These are phyloP conservation scores for Solanum ahanhuiri DNA, from an alignment of 257 asterid genomes.

Conservation along the genomic window DNA sequence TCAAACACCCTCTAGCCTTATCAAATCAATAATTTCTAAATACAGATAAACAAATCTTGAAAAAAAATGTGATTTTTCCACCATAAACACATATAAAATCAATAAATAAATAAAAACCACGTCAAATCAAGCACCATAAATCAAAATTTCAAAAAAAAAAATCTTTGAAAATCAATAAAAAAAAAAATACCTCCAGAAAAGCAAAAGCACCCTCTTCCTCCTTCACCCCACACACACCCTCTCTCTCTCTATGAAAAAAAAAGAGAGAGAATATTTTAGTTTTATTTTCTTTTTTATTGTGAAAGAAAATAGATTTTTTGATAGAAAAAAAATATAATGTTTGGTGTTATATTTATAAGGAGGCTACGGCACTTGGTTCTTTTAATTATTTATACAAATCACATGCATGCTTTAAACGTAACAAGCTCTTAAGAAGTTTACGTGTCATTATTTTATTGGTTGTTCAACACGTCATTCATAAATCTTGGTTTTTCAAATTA, in stretches of 20 bases:
- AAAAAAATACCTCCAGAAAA: neutral
- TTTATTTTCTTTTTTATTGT: neutral
- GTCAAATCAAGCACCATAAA: neutral
- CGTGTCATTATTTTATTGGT: neutral
- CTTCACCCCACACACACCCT: neutral
- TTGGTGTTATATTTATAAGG: neutral
- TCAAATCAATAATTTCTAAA: neutral
- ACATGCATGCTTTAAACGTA: conserved; percentile 25
- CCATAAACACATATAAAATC: neutral
- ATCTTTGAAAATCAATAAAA: neutral
- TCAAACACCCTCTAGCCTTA: neutral
- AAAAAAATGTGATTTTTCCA: neutral
- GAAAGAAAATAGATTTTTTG: neutral
- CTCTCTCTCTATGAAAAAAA: neutral
- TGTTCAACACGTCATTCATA: neutral
- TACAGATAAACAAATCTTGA: neutral
- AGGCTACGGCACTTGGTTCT: no score
- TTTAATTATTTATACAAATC: no score
- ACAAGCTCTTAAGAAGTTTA: neutral
- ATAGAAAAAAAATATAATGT: neutral
- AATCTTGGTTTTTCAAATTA: neutral
- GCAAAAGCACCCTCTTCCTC: neutral
- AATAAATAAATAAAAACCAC: neutral
- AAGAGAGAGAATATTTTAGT: neutral
- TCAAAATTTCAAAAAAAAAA: neutral